Evolutionary conservation across 345 rosid genomes (phyloP), one percentile per base, ranked within the genome.

Genomic region (Populus tremula): DNA sequence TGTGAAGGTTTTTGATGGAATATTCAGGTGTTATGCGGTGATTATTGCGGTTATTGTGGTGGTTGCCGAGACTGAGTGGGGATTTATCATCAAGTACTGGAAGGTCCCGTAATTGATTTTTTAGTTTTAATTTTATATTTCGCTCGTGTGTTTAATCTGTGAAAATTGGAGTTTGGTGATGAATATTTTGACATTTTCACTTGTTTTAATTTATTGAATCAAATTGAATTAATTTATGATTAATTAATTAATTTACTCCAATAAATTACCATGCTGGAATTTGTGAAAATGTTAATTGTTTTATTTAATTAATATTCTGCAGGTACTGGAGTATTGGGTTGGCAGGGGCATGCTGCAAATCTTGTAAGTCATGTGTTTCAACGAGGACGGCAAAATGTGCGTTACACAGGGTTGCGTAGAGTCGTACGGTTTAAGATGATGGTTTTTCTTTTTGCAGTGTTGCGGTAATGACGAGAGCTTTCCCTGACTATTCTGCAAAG

Each of bases 331-430:
- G 76, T 96, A 77, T 77, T 96, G 98, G 96, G 96, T 79, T 85
- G 97, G 96, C 6, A 88, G 99, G 89, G 97, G 98, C 71, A 93
- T 93, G 99, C 97, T 96, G 87, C 98, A 96, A 82, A 96, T 96
- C 84, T 96, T 93, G 99, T 96, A 90, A 81, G 97, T 90, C 67
- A 62, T 35, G 13, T 45, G 50, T 45, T 45, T 45, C 17, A 3
- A 11, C 16, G 50, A 45, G 49, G 14, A 12, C 16, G 49, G 49
- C 3, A 45, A 45, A 39, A 39, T 39, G 43, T 39, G 10, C 49
- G 16, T 12, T 45, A 45, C 49, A 45, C 50, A 45, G 16, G 43
- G 5, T 2, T 45, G 50, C 17, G 17, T 13, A 21, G 9, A 36
- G 8, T 53, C 36, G 41, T 67, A 47, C 33, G 36, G 36, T 43